Evolutionary conservation across 768 basidiomycete genomes (phyloP).

Genomic region (Boletus rubropictus): DNA sequence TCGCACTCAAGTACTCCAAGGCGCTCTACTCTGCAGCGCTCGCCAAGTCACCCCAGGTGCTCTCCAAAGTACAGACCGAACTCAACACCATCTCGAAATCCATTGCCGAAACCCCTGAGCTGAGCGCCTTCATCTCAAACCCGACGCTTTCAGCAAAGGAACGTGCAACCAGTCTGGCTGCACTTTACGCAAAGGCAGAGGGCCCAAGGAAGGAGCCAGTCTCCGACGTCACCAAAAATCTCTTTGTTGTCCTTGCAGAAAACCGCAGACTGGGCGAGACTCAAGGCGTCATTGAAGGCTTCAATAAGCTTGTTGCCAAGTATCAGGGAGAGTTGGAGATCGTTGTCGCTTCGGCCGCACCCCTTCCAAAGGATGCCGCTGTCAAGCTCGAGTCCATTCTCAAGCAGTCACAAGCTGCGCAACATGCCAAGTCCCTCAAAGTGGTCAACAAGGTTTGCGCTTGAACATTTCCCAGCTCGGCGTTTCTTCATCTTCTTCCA

Average conservation of each 20-base stretch:
- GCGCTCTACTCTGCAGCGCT: slow-evolving; percentile 79
- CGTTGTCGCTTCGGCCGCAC: slow-evolving; percentile 80
- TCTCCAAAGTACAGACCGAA: slow-evolving; percentile 84
- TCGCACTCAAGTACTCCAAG: slow-evolving; percentile 80
- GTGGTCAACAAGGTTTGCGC: slow-evolving; percentile 79
- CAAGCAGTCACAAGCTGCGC: slow-evolving; percentile 80
- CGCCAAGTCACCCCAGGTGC: slow-evolving; percentile 72
- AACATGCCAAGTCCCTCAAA: slow-evolving; percentile 84
- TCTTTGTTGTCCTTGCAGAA: slow-evolving; percentile 83
- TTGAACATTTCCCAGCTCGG: background rate
- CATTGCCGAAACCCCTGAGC: slow-evolving; percentile 59
- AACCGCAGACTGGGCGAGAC: slow-evolving; percentile 89
- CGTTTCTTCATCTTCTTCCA: slow-evolving; percentile 28
- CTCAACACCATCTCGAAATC: slow-evolving; percentile 64
- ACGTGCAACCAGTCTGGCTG: slow-evolving; percentile 58
- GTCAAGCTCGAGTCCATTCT: slow-evolving; percentile 77
- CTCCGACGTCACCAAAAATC: slow-evolving; percentile 86
- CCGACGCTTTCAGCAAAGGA: slow-evolving; percentile 86
- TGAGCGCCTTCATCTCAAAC: slow-evolving; percentile 75
- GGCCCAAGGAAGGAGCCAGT: slow-evolving; percentile 67
- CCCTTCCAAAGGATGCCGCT: slow-evolving; percentile 72
- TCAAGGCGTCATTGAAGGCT: slow-evolving; percentile 81
- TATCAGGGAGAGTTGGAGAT: slow-evolving; percentile 93
- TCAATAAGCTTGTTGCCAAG: slow-evolving; percentile 81
- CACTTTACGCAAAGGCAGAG: slow-evolving; percentile 65